Evolutionary conservation across 192 early-diverging fungal species (phyloP), one percentile per base, ranked within the genome.

Genomic region (Entomortierella beljakovae): DNA sequence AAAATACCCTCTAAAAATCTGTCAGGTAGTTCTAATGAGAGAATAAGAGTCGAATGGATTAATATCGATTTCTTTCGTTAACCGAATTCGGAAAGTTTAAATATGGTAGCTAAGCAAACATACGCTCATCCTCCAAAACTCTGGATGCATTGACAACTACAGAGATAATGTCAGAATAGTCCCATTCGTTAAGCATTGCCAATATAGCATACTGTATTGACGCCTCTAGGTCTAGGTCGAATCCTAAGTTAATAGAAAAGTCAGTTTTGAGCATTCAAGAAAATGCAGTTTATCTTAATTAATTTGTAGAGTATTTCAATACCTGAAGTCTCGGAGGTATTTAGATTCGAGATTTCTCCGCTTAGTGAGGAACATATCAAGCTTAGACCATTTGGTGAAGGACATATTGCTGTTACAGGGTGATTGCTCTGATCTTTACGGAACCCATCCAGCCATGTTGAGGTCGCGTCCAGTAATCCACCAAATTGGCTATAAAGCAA

Each of bases 81-180:
- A n/a, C n/a, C n/a, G n/a, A n/a, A n/a, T n/a, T n/a, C n/a, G 18
- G 54, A 29, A 34, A 4, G 18, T 57, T 6, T 8, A 23, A 6
- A 16, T n/a, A 52, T 52, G 25, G 25, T 6, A 23, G 11, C 6
- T 16, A 7, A n/a, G 2, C 9, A 28, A 59, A 50, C 66, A 37
- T 79, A 70, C 75, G 52, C 22, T 57, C 6, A 37, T 79, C 61
- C 8, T 2, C 50, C 5, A 55, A 26, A 28, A 58, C 32, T 33
- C 56, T 63, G 6, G 67, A 33, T 8, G 75, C 60, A 33, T 53
- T 58, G 56, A 68, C 62, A 18, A 79, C 33, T 6, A 65, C 37
- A 0, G 75, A 49, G 10, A 79, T 35, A 31, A 79, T 69, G 42
- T 79, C 75, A 1, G 75, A 79, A n/a, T 79, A 79, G 50, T 79